Evolutionary conservation across 2,329 filamentous ascomycete species (phyloP), one percentile per base, ranked within the genome.

Genomic region (Penicillium frequentans): DNA sequence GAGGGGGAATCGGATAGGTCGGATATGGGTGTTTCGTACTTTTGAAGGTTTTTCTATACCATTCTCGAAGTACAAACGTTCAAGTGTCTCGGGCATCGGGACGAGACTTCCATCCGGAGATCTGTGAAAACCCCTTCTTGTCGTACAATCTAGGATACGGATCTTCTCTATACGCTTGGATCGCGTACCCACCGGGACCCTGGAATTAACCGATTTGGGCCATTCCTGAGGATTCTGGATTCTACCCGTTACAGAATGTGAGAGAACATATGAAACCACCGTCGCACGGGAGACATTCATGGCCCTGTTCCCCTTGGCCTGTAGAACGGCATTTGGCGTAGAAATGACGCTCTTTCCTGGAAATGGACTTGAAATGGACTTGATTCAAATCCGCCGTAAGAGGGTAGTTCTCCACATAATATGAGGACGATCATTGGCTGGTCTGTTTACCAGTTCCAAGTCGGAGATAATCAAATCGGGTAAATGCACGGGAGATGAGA

Each of bases 401-500:
- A 33, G 31, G 31, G 5, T 33, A 6, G 35, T 19, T 39, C 35
- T 19, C 35, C 16, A n/a, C 16, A 39, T 4, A 5, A 39, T 19
- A 3, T 11, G n/a, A 5, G 35, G 35, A 19, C 11, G 8, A 5
- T 39, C 35, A 39, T 39, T 39, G 31, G 31, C 31, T 33, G 31
- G 31, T 13, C 6, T 33, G 14, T 16, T 14, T 14, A 33, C 13
- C 1, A 14, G 31, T 33, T 14, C 31, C 31, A 33, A 33, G 31
- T 33, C 31, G 35, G 35, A 19, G 35, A 39, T 39, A 53, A 46
- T 46, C 58, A 27, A 65, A 66, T 65, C 52, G 59, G 63, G 64
- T 57, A 65, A 66, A 64, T 66, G 64, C 61, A 65, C 59, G 45
- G 52, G 59, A 58, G 52, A 57, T 56, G 27, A 53, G 49, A 37